phyloP scores from a whole-genome alignment of 352 stramenopile genomes.

The Achlya hypogyna region DNA sequence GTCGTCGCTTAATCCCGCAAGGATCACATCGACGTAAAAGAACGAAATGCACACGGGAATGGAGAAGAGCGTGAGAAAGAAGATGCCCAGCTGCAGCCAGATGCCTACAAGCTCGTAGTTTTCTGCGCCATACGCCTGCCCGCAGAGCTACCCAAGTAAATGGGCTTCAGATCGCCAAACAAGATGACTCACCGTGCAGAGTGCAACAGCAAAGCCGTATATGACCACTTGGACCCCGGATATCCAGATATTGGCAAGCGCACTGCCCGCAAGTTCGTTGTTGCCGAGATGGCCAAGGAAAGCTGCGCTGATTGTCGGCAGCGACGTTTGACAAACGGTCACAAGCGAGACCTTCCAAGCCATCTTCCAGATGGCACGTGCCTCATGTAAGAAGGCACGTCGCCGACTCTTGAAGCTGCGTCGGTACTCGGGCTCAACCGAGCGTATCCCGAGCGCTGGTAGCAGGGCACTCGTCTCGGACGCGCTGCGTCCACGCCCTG shows the following conservation, averaged over 20 bases:
- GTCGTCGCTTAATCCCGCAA: constrained; percentile 61
- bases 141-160: constrained; percentile 32
- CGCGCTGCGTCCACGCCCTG: not conserved
- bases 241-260: constrained; percentile 70
- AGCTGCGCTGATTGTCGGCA: constrained; percentile 67
- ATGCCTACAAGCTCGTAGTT: constrained; percentile 70
- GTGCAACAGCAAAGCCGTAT: constrained; percentile 67
- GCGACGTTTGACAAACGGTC: constrained; percentile 72
- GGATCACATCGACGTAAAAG: constrained; percentile 67
- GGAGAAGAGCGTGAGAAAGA: constrained; percentile 57
- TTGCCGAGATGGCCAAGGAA: constrained; percentile 72
- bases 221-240: constrained; percentile 72
- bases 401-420: not conserved
- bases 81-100: constrained; percentile 65
- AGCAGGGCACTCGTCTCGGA: constrained; percentile 11
- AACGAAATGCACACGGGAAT: constrained; percentile 73
- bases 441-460: not conserved
- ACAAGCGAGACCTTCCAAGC: constrained; percentile 73
- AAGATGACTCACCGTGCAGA: constrained; percentile 36
- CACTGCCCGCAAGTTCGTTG: constrained; percentile 56
- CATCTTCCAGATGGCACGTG: constrained; percentile 67
- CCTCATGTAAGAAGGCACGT: constrained; percentile 39
- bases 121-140: constrained; percentile 67
- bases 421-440: not conserved
- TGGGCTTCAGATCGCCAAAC: not conserved